These are phyloP conservation scores for Solanum chacoense DNA, from an alignment of 305 asterid species.

Conservation along the genomic window DNA sequence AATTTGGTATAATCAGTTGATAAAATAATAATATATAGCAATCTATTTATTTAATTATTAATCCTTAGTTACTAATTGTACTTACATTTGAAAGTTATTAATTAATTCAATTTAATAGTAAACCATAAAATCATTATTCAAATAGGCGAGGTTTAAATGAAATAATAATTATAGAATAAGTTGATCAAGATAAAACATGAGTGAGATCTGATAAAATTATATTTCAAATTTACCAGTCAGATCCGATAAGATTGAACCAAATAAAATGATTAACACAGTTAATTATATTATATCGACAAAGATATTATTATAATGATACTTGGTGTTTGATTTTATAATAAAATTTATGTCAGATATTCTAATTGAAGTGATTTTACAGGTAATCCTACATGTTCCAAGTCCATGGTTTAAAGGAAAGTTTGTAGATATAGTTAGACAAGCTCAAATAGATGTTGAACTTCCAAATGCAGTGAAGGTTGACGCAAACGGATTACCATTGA, in stretches of 20 bases:
- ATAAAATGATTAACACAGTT: no score
- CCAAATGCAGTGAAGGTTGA: neutral
- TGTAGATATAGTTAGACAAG: neutral
- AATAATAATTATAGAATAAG: neutral
- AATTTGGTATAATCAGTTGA: neutral
- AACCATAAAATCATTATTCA: neutral
- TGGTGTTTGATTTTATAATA: neutral
- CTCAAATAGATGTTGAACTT: neutral
- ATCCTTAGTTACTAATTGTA: neutral
- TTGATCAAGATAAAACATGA: neutral
- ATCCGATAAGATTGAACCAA: neutral
- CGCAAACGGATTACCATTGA: neutral
- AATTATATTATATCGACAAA: neutral
- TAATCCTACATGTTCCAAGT: neutral
- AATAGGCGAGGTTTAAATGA: neutral
- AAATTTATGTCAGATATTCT: neutral
- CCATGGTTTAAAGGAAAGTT: neutral
- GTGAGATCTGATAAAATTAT: neutral
- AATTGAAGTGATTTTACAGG: neutral
- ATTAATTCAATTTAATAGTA: neutral
- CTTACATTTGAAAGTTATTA: neutral
- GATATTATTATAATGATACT: neutral
- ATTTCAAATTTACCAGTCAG: no score
- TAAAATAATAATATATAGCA: neutral
- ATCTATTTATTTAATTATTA: neutral